These are phyloP conservation scores for Aureobasidium sp. DNA, from an alignment of 2,329 filamentous ascomycete genomes.

Conservation along the genomic window DNA sequence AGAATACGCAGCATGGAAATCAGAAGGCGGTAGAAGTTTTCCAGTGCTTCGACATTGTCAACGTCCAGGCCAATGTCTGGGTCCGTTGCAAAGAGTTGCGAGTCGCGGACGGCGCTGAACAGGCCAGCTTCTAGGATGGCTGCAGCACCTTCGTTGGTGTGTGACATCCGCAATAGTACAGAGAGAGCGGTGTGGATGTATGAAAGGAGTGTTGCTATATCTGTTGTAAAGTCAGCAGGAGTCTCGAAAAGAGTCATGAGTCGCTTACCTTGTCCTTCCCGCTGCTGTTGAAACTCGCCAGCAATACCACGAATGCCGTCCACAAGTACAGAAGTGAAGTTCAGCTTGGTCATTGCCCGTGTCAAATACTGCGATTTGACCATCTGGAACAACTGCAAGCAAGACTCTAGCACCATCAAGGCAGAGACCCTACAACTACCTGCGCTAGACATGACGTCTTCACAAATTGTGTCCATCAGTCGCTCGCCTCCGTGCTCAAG, in stretches of 20 bases:
- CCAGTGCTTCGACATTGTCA: constrained; percentile 59
- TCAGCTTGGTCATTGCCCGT: constrained; percentile 71
- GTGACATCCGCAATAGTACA: constrained; percentile 73
- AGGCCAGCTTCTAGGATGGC: constrained; percentile 84
- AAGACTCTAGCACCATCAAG: constrained; percentile 68
- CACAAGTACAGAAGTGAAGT: constrained; percentile 84
- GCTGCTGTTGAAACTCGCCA: constrained; percentile 45
- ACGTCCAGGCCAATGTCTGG: constrained; percentile 81
- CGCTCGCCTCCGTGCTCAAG: constrained; percentile 72
- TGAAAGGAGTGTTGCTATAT: constrained; percentile 46
- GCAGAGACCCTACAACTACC: constrained; percentile 76
- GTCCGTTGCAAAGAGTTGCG: constrained; percentile 79
- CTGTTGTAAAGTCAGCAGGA: constrained; percentile 25
- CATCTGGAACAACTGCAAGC: constrained; percentile 61
- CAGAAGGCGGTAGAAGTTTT: constrained; percentile 76
- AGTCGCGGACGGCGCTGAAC: constrained; percentile 70
- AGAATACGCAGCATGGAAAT: constrained; percentile 74
- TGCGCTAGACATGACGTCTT: constrained; percentile 84
- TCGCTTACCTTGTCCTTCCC: constrained; percentile 20
- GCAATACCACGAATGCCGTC: constrained; percentile 76
- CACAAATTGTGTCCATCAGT: constrained; percentile 77
- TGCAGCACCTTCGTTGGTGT: constrained; percentile 74
- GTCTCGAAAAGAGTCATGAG: not conserved
- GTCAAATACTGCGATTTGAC: constrained; percentile 68
- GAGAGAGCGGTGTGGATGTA: constrained; percentile 69